phyloP scores from a whole-genome alignment of 495 filamentous ascomycete species.

The Annulohypoxylon moriforme region DNA sequence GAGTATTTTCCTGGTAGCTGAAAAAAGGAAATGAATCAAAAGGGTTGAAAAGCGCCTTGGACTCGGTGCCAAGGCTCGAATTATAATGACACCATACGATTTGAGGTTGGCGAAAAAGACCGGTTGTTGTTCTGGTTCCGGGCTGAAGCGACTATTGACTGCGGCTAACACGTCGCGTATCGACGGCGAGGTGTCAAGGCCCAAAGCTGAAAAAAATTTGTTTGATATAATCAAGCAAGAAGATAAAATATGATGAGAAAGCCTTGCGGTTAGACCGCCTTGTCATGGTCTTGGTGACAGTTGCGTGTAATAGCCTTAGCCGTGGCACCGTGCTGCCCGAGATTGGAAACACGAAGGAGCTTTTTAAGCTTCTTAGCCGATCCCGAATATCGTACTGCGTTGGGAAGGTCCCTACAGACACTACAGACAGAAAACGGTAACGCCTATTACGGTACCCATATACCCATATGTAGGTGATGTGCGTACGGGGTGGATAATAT shows the following conservation, averaged over 20 bases:
- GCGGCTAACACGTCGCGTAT: constrained; percentile 14
- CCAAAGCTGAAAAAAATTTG: constrained; percentile 15
- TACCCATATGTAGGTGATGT: neutral
- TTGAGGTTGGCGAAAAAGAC: constrained; percentile 40
- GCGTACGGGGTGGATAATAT: constrained; percentile 6
- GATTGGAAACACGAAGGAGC: constrained; percentile 33
- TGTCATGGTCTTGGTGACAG: constrained; percentile 8
- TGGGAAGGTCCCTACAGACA: constrained; percentile 11
- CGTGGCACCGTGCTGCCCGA: constrained; percentile 29
- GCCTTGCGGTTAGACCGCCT: constrained; percentile 20
- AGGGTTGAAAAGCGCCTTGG: constrained; percentile 23
- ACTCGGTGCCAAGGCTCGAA: constrained; percentile 32
- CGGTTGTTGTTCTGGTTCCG: constrained; percentile 32
- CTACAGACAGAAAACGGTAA: constrained; percentile 5
- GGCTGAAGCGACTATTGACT: constrained; percentile 32
- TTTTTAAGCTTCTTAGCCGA: constrained; percentile 35
- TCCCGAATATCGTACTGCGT: constrained; percentile 9
- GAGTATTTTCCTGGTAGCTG: constrained; percentile 23
- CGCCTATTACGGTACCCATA: neutral
- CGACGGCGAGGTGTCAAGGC: neutral
- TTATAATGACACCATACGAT: constrained; percentile 42
- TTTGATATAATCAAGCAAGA: neutral
- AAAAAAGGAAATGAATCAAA: constrained; percentile 37
- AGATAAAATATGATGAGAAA: constrained; percentile 14
- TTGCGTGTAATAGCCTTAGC: constrained; percentile 24